These are phyloP conservation scores for Aspergillus alliaceus DNA, from an alignment of 2,329 filamentous ascomycete species.

Conservation along the genomic window DNA sequence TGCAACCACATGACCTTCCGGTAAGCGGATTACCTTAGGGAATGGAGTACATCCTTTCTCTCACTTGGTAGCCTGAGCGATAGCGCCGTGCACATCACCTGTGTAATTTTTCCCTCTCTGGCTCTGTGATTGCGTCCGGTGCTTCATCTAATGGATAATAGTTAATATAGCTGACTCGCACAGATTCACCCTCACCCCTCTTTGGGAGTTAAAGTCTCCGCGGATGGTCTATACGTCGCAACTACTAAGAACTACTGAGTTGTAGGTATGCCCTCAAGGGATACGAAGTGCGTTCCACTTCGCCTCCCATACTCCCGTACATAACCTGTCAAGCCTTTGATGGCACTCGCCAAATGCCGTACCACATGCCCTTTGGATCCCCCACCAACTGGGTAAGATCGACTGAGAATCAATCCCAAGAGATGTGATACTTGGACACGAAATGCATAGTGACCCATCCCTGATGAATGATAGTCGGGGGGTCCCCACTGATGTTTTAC, in stretches of 20 bases:
- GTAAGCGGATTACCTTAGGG: not conserved
- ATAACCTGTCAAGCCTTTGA: no score
- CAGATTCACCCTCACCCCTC: not conserved
- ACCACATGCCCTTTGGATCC: not conserved
- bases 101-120: not conserved
- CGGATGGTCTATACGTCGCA: no score
- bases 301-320: not conserved
- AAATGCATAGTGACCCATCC: not conserved
- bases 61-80: not conserved
- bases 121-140: not conserved
- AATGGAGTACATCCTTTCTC: not conserved
- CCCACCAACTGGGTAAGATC: not conserved
- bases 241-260: no score
- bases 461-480: not conserved
- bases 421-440: not conserved
- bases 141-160: not conserved
- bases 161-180: conserved; percentile 1
- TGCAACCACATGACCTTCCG: conserved; percentile 1
- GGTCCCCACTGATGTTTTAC: not conserved
- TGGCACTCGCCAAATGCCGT: no score
- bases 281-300: not conserved
- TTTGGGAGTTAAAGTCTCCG: not conserved
- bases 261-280: not conserved
- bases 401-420: not conserved
- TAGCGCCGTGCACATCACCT: conserved; percentile 1